Conservation (phyloP, 2,329 filamentous ascomycete genomes). For the Domatiomyces catenatus region DNA sequence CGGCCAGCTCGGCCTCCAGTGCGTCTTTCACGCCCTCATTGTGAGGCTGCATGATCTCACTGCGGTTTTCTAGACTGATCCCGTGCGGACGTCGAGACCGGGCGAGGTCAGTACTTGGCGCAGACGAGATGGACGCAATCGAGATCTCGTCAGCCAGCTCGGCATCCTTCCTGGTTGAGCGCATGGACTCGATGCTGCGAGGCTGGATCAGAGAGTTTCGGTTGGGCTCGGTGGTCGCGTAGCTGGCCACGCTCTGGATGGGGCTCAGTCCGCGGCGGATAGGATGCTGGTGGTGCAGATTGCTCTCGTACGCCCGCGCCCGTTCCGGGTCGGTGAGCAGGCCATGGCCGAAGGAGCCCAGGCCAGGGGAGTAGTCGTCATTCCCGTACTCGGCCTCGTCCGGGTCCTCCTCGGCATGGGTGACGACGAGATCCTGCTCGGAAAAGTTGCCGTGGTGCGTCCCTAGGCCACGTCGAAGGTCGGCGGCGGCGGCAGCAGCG, state of each 20-base stretch:
- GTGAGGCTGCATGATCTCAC: slow-evolving; percentile 34
- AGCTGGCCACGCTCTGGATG: slow-evolving; percentile 83
- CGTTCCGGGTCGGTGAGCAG: slow-evolving; percentile 26
- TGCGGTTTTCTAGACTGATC: slow-evolving; percentile 36
- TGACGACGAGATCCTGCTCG: slow-evolving; percentile 34
- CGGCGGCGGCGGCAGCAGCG: slow-evolving; percentile 35
- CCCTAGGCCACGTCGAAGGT: slow-evolving; percentile 43
- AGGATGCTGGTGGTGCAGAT: slow-evolving; percentile 49
- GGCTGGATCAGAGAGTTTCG: slow-evolving; percentile 41
- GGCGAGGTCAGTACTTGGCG: slow-evolving; percentile 42
- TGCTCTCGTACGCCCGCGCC: slow-evolving; percentile 30
- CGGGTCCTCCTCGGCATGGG: slow-evolving; percentile 30
- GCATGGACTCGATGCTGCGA: slow-evolving; percentile 40
- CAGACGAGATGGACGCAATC: slow-evolving; percentile 42
- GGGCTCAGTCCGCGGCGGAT: slow-evolving; percentile 65
- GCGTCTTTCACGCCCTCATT: slow-evolving; percentile 3
- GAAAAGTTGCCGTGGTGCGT: slow-evolving; percentile 49
- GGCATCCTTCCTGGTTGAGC: slow-evolving; percentile 38
- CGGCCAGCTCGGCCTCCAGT: not conserved
- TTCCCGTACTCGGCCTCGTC: slow-evolving; percentile 22
- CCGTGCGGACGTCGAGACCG: slow-evolving; percentile 35
- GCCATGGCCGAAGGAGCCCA: slow-evolving; percentile 4
- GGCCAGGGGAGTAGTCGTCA: slow-evolving; percentile 4
- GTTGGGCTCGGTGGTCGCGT: slow-evolving; percentile 50
- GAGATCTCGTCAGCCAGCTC: slow-evolving; percentile 30